Conservation (phyloP, 2,329 filamentous ascomycete species). For the Teratosphaeria zuluensis region DNA sequence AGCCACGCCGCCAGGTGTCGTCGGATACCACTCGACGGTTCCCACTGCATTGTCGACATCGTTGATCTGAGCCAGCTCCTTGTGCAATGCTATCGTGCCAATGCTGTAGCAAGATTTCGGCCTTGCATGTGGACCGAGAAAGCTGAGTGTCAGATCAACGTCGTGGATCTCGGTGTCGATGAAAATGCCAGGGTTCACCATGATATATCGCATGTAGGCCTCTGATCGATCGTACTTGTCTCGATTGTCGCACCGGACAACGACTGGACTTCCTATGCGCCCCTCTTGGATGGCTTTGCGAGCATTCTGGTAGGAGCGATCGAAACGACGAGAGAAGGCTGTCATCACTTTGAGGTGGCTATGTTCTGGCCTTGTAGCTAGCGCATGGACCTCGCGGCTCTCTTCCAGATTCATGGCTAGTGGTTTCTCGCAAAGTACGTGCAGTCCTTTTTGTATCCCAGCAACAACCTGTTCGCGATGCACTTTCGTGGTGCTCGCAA, state of each 20-base stretch:
- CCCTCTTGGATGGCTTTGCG: constrained; percentile 26
- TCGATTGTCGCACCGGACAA: constrained; percentile 35
- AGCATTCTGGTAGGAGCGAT: constrained; percentile 33
- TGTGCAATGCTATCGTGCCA: constrained; percentile 24
- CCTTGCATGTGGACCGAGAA: constrained; percentile 27
- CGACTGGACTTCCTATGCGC: constrained; percentile 32
- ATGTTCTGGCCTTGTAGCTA: constrained; percentile 25
- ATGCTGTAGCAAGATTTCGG: constrained; percentile 24
- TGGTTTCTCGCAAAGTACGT: constrained; percentile 49
- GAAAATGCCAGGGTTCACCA: constrained; percentile 34
- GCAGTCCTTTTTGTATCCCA: constrained; percentile 44
- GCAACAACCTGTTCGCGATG: constrained; percentile 49
- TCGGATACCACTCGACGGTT: constrained; percentile 31
- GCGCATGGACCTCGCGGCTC: constrained; percentile 22
- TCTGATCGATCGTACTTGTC: constrained; percentile 31
- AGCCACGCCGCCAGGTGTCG: constrained; percentile 21
- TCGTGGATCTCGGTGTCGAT: constrained; percentile 37
- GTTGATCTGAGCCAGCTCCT: constrained; percentile 28
- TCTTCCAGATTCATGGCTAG: constrained; percentile 22
- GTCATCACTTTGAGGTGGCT: constrained; percentile 33
- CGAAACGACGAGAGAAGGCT: constrained; percentile 38
- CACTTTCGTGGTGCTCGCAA: constrained; percentile 45
- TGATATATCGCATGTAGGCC: constrained; percentile 35
- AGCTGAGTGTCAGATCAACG: constrained; percentile 36
- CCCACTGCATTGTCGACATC: constrained; percentile 38